phyloP scores from a whole-genome alignment of 176 grass and related monocot genomes.

The sorghum (Sorghum bicolor) region DNA sequence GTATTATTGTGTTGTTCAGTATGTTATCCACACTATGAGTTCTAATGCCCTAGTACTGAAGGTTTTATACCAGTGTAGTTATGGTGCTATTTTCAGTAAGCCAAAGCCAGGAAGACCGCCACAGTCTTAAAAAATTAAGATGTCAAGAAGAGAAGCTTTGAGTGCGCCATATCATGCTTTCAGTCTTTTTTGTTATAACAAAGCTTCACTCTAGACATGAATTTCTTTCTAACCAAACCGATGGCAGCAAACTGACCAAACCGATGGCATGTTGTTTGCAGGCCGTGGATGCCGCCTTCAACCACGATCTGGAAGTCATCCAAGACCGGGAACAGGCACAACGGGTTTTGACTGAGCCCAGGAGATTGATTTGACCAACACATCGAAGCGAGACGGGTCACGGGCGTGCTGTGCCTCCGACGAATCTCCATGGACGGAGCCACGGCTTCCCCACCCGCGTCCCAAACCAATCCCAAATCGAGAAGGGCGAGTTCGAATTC shows the following conservation, averaged over 20 bases:
- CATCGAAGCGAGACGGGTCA: not conserved
- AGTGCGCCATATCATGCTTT: not conserved
- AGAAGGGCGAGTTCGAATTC: no score
- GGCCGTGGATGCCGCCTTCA: conserved; percentile 96
- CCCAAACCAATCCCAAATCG: no score
- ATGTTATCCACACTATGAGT: not conserved
- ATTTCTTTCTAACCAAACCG: not conserved
- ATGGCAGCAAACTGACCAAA: not conserved
- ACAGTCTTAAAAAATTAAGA: not conserved
- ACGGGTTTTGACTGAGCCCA: conserved; percentile 47
- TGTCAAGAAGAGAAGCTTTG: not conserved
- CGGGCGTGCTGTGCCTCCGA: no score
- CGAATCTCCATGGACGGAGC: no score
- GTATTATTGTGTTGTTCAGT: not conserved
- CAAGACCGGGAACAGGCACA: conserved; percentile 47
- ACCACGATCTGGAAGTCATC: conserved; percentile 55
- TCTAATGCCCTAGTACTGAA: not conserved
- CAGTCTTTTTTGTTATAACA: not conserved
- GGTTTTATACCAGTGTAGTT: conserved; percentile 6
- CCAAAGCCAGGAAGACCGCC: not conserved
- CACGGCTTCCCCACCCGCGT: no score
- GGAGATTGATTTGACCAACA: not conserved
- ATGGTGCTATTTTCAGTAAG: conserved; percentile 9
- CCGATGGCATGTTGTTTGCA: conserved; percentile 21
- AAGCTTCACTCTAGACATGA: not conserved